These are phyloP conservation scores for Pulveroboletus sp. DNA, from an alignment of 768 basidiomycete species.

Conservation along the genomic window DNA sequence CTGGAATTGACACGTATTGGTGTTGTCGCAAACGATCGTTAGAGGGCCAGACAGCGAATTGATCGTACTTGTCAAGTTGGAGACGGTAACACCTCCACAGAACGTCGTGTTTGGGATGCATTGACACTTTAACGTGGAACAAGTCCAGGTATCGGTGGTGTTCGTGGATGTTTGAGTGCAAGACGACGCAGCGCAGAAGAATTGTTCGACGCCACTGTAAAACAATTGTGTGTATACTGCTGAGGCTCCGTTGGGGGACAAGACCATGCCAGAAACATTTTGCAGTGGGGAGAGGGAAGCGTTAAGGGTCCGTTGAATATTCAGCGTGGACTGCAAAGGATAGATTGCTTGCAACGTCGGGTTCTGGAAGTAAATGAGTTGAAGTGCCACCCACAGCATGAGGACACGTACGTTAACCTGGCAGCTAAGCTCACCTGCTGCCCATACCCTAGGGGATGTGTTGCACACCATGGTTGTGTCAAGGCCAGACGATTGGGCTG, in stretches of 20 bases:
- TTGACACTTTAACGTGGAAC: conserved; percentile 66
- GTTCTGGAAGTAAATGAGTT: conserved; percentile 46
- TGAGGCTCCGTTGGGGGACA: conserved; percentile 49
- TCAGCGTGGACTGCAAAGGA: conserved; percentile 66
- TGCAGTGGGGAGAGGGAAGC: conserved; percentile 59
- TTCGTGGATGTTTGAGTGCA: conserved; percentile 58
- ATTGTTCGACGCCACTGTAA: conserved; percentile 83
- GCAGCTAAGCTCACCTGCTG: conserved; percentile 82
- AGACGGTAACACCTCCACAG: conserved; percentile 52
- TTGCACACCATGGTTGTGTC: conserved; percentile 77
- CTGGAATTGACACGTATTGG: conserved; percentile 70
- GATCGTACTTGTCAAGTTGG: conserved; percentile 58
- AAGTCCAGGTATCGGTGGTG: conserved; percentile 55
- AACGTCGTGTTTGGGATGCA: conserved; percentile 69
- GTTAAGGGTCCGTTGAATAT: conserved; percentile 73
- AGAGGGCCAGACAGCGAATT: conserved; percentile 62
- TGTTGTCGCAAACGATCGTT: conserved; percentile 59
- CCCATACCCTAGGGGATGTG: conserved; percentile 62
- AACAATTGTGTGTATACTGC: conserved; percentile 66
- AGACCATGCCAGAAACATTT: conserved; percentile 23
- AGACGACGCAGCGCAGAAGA: conserved; percentile 69
- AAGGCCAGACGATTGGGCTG: conserved; percentile 29
- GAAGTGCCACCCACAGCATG: background rate
- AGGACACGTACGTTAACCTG: conserved; percentile 61
- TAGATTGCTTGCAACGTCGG: conserved; percentile 77